These are phyloP conservation scores for Rhytidhysteron rufulum DNA, from an alignment of 2,329 filamentous ascomycete species.

Conservation along the genomic window DNA sequence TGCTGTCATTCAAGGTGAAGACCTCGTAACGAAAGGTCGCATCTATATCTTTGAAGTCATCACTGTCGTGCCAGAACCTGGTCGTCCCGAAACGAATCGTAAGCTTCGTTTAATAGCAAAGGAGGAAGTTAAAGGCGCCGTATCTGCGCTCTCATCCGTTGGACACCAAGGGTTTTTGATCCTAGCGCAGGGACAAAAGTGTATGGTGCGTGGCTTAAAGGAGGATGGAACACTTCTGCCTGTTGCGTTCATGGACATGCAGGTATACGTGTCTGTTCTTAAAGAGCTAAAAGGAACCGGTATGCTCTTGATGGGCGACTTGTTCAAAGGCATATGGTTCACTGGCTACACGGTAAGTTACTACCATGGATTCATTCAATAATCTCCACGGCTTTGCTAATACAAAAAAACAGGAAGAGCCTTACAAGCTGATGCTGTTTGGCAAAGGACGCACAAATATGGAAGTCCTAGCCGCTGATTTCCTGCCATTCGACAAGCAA, in stretches of 20 bases:
- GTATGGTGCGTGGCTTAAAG: constrained; percentile 92
- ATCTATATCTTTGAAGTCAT: constrained; percentile 92
- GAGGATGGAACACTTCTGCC: constrained; percentile 90
- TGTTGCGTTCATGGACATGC: constrained; percentile 97
- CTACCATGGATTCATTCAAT: constrained; percentile 1
- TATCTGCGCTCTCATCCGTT: constrained; percentile 80
- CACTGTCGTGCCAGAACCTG: constrained; percentile 84
- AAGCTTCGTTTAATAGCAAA: constrained; percentile 81
- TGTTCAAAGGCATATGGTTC: constrained; percentile 92
- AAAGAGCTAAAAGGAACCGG: constrained; percentile 81
- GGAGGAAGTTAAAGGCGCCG: constrained; percentile 88
- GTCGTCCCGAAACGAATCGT: constrained; percentile 77
- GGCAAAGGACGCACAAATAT: constrained; percentile 78
- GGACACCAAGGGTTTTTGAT: constrained; percentile 85
- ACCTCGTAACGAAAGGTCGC: constrained; percentile 77
- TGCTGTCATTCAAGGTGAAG: constrained; percentile 81
- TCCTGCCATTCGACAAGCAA: constrained; percentile 79
- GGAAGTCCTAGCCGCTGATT: constrained; percentile 77
- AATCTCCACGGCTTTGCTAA: too few species aligned
- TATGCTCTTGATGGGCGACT: constrained; percentile 82
- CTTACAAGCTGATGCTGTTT: constrained; percentile 90
- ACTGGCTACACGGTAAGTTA: constrained; percentile 73
- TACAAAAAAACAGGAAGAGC: constrained; percentile 64
- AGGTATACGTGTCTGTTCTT: constrained; percentile 82
- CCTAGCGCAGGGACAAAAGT: constrained; percentile 91